These are phyloP conservation scores for Neurospora crassa DNA, from an alignment of 2,329 filamentous ascomycete species.

Conservation along the genomic window DNA sequence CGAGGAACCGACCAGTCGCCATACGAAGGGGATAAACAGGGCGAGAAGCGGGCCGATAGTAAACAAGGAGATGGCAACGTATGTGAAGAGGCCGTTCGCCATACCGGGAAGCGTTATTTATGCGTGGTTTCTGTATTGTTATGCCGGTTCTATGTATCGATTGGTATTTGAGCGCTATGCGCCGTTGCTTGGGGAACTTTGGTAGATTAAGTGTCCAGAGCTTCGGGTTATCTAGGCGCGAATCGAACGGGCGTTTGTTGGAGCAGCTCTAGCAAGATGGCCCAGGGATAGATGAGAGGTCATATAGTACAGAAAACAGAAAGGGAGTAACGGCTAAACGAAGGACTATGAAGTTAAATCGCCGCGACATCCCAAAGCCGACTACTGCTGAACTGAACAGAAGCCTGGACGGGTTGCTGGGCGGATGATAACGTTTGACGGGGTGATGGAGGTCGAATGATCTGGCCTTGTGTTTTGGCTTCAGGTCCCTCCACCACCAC, in stretches of 20 bases:
- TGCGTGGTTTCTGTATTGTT: constrained; percentile 7
- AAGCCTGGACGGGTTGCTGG: background rate
- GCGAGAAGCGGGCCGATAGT: constrained; percentile 24
- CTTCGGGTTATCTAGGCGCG: background rate
- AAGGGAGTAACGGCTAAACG: background rate
- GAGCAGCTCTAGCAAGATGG: background rate
- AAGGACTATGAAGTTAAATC: background rate
- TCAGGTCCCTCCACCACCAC: background rate
- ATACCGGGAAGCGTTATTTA: background rate
- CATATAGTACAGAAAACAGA: background rate
- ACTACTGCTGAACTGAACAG: background rate
- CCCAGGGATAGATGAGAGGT: background rate
- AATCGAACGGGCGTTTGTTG: background rate
- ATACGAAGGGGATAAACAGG: constrained; percentile 28
- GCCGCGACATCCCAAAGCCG: background rate
- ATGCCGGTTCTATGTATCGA: background rate
- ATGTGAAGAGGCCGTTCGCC: constrained; percentile 14
- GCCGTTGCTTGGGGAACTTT: background rate
- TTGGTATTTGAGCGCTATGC: background rate
- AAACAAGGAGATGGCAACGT: constrained; percentile 21
- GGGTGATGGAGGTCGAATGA: background rate
- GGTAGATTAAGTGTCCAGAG: background rate
- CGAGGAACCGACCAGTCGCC: constrained; percentile 28
- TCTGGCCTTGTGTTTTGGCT: background rate
- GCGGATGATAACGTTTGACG: background rate